Base-by-base conservation (phyloP, 345 rosid species). In the Fremontodendron californicum region DNA sequence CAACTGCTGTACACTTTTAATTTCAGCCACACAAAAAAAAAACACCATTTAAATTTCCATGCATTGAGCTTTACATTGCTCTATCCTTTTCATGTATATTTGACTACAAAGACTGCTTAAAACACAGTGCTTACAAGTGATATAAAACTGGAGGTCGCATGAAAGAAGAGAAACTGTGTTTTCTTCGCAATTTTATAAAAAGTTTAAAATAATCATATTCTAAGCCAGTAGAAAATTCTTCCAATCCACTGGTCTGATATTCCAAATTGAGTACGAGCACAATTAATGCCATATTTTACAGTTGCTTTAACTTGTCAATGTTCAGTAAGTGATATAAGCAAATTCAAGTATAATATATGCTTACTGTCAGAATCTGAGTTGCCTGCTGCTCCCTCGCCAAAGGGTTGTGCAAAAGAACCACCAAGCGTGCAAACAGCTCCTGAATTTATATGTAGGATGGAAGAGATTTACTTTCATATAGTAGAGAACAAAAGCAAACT, bases 391-490 rank as follows among this genome's bases (percentile, higher is more conserved):
- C 93, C 87, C 92, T 87, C 39, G 92, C 97, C 64, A 93, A 85
- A 82, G 99, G 99, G 80, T 95, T 88, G 81, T 95, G 99, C 88
- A 95, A 84, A 78, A 95, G 97, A 85, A 95, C 98, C 84, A 95
- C 81, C 77, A 95, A 86, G 71, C 99, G 98, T 70, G 96, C 97
- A 85, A 95, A 93, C 79, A 93, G 88, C 81, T 90, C 99, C 99
- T 95, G 84, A 82, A 77, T 73, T 79, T 76, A 81, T 79, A 55
- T 25, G 77, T 57, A 61, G 21, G 33, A 58, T 62, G 52, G 62
- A 71, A 79, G 43, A 68, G 66, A 64, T 55, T 49, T 43, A 71
- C 71, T 55, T 62, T 62, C 78, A 78, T 45, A 78, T n/a, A 31
- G 11, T n/a, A 13, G 25, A 54, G 15, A 78, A 49, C 18, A 40